Percentiles rank a stretch among this genome's conserved stretches.
phyloP scores from a whole-genome alignment of 2,329 filamentous ascomycete species.

The Colletotrichum cordylinicola region DNA sequence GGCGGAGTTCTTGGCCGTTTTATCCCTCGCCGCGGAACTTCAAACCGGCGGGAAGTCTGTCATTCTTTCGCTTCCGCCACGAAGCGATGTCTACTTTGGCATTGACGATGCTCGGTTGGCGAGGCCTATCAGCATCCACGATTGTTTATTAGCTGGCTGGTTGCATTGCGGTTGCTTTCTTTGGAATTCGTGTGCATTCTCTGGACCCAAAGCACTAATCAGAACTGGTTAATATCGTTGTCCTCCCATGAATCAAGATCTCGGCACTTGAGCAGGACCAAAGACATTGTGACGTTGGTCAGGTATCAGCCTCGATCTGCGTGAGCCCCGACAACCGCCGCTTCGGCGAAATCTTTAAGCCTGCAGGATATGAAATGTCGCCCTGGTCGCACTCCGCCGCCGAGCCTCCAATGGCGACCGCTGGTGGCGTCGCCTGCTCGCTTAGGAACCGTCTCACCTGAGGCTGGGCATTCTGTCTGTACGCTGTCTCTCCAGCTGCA shows the following conservation, averaged over 20 bases:
- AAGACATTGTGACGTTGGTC: not conserved
- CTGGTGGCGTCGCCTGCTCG: not conserved
- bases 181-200: too few relatives aligned
- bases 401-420: not conserved
- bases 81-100: too few relatives aligned
- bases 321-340: not conserved
- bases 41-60: not conserved
- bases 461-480: not conserved
- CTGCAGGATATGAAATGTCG: not conserved
- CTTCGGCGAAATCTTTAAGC: not conserved
- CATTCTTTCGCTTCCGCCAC: too few relatives aligned
- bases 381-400: not conserved
- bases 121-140: not conserved
- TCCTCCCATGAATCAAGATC: not conserved
- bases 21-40: not conserved
- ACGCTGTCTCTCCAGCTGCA: not conserved
- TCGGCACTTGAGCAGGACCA: not conserved
- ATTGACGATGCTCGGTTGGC: too few relatives aligned
- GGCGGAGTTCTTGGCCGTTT: not conserved
- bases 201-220: too few relatives aligned
- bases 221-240: too few relatives aligned
- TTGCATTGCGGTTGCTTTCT: not conserved
- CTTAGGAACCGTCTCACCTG: not conserved
- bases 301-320: not conserved
- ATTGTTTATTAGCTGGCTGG: rapidly evolving